These are phyloP conservation scores for Fusarium graminum DNA, from an alignment of 2,329 filamentous ascomycete species.

Conservation along the genomic window DNA sequence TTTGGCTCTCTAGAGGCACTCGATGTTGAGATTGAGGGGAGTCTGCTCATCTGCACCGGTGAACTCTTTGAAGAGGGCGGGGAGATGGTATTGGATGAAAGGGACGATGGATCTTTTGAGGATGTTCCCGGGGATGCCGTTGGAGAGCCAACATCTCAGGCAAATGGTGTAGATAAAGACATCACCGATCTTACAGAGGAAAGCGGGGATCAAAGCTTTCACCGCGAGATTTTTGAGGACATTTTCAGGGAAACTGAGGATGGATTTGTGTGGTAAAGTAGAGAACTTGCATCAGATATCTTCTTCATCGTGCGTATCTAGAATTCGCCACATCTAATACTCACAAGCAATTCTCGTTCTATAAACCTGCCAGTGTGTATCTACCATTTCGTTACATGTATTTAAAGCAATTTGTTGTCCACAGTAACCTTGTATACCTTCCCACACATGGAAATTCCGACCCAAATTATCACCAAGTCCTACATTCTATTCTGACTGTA, in stretches of 20 bases:
- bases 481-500: neutral
- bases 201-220: neutral
- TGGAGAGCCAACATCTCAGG: neutral
- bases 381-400: neutral
- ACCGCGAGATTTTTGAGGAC: neutral
- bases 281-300: neutral
- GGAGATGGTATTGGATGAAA: neutral
- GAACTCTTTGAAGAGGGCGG: conserved; percentile 33
- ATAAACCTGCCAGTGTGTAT: neutral
- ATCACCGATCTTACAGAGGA: neutral
- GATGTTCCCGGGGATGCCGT: neutral
- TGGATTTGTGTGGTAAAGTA: conserved; percentile 29
- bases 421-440: neutral
- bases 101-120: neutral
- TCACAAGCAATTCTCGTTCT: conserved; percentile 16
- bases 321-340: neutral
- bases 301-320: conserved; percentile 4
- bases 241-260: conserved; percentile 29
- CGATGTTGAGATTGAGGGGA: conserved; percentile 48
- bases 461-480: neutral
- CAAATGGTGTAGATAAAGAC: neutral
- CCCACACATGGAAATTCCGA: neutral
- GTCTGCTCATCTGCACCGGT: conserved; percentile 38
- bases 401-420: neutral
- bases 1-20: conserved; percentile 42